Conservation (phyloP, 768 basidiomycete species). For the Candolleomyces aberdarensis region DNA sequence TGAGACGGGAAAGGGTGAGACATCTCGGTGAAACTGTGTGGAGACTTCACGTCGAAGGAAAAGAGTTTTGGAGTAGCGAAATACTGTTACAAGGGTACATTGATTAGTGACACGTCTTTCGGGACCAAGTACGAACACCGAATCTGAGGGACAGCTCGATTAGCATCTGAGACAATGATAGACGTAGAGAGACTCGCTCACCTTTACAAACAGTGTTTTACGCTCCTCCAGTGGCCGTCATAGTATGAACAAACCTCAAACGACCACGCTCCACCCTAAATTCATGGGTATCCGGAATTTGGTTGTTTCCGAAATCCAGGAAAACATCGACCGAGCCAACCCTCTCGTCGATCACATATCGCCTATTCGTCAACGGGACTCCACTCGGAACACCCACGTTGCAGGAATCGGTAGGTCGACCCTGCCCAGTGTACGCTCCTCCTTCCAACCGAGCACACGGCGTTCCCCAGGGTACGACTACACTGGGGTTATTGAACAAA, state of each 20-base stretch:
- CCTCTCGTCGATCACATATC: constrained; percentile 13
- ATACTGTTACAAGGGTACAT: too few relatives aligned
- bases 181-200: not conserved
- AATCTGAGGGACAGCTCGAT: not conserved
- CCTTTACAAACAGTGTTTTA: not conserved
- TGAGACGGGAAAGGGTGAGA: too few relatives aligned
- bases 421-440: constrained; percentile 3
- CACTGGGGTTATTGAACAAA: constrained; percentile 7
- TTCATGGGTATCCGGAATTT: constrained; percentile 9
- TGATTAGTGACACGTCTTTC: too few relatives aligned
- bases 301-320: constrained; percentile 6
- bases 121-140: too few relatives aligned
- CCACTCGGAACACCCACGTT: constrained; percentile 10
- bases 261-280: constrained; percentile 8
- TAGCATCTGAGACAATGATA: not conserved
- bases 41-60: too few relatives aligned
- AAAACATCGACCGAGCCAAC: constrained; percentile 10
- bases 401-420: constrained; percentile 5
- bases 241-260: constrained; percentile 8
- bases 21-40: too few relatives aligned
- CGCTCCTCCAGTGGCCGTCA: not conserved
- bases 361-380: constrained; percentile 5
- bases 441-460: constrained; percentile 8
- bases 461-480: constrained; percentile 5
- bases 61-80: too few relatives aligned